Percentiles rank a stretch among this genome's conserved stretches.
These are phyloP conservation scores for Gossypium gossypioides DNA, from an alignment of 441 rosid genomes.

Conservation along the genomic window DNA sequence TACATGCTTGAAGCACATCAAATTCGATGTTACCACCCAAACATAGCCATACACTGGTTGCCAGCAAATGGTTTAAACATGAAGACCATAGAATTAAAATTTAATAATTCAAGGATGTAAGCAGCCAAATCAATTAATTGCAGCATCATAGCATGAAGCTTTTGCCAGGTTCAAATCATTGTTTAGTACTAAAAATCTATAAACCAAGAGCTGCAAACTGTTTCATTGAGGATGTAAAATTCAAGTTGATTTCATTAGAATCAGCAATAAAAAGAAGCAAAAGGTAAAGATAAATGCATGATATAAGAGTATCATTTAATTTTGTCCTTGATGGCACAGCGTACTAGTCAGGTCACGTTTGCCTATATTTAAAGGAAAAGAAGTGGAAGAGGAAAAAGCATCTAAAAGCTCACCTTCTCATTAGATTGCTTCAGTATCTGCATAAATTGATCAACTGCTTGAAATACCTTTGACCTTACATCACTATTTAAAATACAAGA, in stretches of 20 bases:
- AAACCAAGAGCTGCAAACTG: background rate
- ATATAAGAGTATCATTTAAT: background rate
- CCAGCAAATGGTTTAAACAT: background rate
- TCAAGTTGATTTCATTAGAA: background rate
- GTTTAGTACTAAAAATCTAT: background rate
- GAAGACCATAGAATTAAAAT: background rate
- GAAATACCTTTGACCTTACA: slow-evolving; percentile 87
- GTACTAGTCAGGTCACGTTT: background rate
- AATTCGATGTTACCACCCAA: background rate
- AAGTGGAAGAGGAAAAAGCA: background rate
- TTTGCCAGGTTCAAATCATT: background rate
- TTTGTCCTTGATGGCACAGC: background rate
- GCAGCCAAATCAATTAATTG: background rate
- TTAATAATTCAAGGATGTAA: background rate
- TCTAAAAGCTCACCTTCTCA: slow-evolving; percentile 55
- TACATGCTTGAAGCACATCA: background rate
- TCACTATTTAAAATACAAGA: slow-evolving; percentile 45
- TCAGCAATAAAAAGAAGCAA: background rate
- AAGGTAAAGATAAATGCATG: background rate
- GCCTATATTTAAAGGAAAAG: background rate
- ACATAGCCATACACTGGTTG: background rate
- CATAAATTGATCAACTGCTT: slow-evolving; percentile 88
- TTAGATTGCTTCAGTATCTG: slow-evolving; percentile 76
- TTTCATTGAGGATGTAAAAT: background rate
- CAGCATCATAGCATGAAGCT: background rate